These are phyloP conservation scores for Camellia japonica DNA, from an alignment of 148 eudicot species.

Conservation along the genomic window DNA sequence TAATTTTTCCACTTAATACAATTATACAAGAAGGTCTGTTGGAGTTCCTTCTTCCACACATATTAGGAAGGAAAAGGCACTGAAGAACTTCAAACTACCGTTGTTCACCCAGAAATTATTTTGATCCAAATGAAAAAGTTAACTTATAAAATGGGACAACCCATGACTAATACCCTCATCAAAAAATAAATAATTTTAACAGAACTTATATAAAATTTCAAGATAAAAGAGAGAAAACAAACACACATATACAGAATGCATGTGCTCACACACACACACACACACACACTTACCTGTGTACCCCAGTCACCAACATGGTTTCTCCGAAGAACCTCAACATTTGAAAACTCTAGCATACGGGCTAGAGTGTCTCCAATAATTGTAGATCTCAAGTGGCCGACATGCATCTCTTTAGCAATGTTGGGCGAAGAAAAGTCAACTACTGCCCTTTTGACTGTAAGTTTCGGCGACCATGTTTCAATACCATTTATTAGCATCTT, in stretches of 20 bases:
- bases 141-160: background rate
- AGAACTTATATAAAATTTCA: too few relatives aligned
- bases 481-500: constrained; percentile 82
- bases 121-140: background rate
- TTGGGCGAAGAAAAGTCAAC: constrained; percentile 99
- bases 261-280: background rate
- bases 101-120: background rate
- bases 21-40: background rate
- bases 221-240: background rate
- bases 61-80: background rate
- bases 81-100: background rate
- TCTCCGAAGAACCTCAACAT: constrained; percentile 87
- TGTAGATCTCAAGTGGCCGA: constrained; percentile 92
- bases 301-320: constrained; percentile 99
- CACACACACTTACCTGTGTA: constrained; percentile 60
- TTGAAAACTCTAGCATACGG: constrained; percentile 89
- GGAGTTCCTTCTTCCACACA: constrained; percentile 5
- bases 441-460: constrained; percentile 63
- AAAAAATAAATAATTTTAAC: too few relatives aligned
- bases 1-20: background rate
- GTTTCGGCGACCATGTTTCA: constrained; percentile 82
- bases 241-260: background rate
- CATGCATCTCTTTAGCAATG: constrained; percentile 99
- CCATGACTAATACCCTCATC: too few relatives aligned
- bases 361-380: constrained; percentile 94